Conservation (phyloP, 1,139 yeast genomes). For the Sugiyamaella pinicola region DNA sequence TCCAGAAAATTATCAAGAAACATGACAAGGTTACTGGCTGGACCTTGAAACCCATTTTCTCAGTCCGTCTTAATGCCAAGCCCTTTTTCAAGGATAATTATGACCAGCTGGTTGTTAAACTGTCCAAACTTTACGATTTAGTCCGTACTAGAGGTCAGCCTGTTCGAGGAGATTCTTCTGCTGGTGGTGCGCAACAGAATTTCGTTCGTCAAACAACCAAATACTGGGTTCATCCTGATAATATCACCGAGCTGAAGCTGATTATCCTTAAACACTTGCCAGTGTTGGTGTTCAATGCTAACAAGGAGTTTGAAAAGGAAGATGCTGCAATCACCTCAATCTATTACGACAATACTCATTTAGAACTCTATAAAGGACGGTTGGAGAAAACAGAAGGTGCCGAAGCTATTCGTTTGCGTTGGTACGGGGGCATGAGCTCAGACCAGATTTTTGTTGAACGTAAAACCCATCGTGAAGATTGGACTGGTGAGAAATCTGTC, state of each 20-base stretch:
- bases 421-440: slow-evolving; percentile 98
- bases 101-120: slow-evolving; percentile 82
- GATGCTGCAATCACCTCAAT: slow-evolving; percentile 96
- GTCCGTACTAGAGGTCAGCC: slow-evolving; percentile 97
- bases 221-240: slow-evolving; percentile 99
- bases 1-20: slow-evolving; percentile 92
- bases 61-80: slow-evolving; percentile 86
- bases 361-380: slow-evolving; percentile 93
- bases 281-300: slow-evolving; percentile 92
- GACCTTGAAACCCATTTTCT: slow-evolving; percentile 86
- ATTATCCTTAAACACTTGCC: slow-evolving; percentile 93
- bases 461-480: slow-evolving; percentile 97
- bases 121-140: slow-evolving; percentile 84
- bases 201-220: slow-evolving; percentile 97
- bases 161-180: slow-evolving; percentile 87
- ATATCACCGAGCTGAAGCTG: slow-evolving; percentile 94
- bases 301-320: slow-evolving; percentile 91
- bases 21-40: slow-evolving; percentile 90
- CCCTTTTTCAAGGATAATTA: slow-evolving; percentile 96
- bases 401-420: slow-evolving; percentile 94
- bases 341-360: slow-evolving; percentile 83
- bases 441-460: slow-evolving; percentile 94
- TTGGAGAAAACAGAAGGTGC: slow-evolving; percentile 97
- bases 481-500: slow-evolving; percentile 99
- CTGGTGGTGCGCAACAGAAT: slow-evolving; percentile 97